These are phyloP conservation scores for Heliamphora pulchella DNA, from an alignment of 179 eudicot genomes.

Conservation along the genomic window DNA sequence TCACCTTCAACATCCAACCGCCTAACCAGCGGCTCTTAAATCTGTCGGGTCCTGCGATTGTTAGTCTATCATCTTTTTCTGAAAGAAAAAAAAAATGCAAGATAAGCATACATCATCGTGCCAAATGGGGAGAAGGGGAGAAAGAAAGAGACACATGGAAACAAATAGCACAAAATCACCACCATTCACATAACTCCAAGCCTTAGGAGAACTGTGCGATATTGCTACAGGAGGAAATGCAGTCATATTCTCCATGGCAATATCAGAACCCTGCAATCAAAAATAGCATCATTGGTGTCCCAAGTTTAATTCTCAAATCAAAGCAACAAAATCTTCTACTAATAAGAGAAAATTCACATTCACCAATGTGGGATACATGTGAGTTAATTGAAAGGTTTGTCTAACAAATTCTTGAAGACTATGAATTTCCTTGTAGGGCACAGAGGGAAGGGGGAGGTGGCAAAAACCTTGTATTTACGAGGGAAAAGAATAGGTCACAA, in stretches of 20 bases:
- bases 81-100: slow-evolving; percentile 17
- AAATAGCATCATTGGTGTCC: not conserved
- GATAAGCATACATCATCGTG: slow-evolving; percentile 16
- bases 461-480: not conserved
- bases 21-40: slow-evolving; percentile 84
- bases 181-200: slow-evolving; percentile 6
- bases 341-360: not conserved
- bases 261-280: slow-evolving; percentile 21
- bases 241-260: slow-evolving; percentile 14
- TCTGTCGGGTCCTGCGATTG: slow-evolving; percentile 25
- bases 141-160: slow-evolving; percentile 4
- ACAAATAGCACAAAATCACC: slow-evolving; percentile 19
- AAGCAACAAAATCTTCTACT: not conserved
- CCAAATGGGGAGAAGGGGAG: not conserved
- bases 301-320: not conserved
- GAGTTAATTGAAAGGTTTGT: not conserved
- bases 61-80: slow-evolving; percentile 31
- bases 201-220: slow-evolving; percentile 9
- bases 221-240: slow-evolving; percentile 15
- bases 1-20: slow-evolving; percentile 71
- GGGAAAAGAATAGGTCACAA: not conserved
- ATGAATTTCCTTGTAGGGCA: not conserved
- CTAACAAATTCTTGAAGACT: slow-evolving; percentile 12
- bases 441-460: not conserved
- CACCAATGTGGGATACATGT: not conserved